Conservation (phyloP, 2,329 filamentous ascomycete species). For the Colletotrichum sidae region DNA sequence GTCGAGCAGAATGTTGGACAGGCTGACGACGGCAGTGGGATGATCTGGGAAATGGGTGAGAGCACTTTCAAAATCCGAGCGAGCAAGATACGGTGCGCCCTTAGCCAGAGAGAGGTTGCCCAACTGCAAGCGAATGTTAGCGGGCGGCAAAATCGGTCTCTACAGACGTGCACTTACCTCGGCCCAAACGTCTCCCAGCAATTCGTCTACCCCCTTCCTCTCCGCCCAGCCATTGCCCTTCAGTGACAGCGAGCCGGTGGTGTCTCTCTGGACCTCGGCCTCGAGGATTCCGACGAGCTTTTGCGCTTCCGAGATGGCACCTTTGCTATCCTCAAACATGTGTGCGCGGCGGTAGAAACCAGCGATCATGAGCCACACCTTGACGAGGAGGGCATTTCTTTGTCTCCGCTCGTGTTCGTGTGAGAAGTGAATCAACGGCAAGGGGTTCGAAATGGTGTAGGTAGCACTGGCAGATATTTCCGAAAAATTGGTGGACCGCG, state of each 20-base stretch:
- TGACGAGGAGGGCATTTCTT: conserved; percentile 70
- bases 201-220: conserved; percentile 82
- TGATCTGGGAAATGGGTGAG: conserved; percentile 85
- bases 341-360: conserved; percentile 87
- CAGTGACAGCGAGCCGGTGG: conserved; percentile 71
- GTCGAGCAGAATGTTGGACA: conserved; percentile 88
- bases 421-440: conserved; percentile 66
- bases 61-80: conserved; percentile 84
- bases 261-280: conserved; percentile 70
- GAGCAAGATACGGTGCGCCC: conserved; percentile 74
- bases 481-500: conserved; percentile 53
- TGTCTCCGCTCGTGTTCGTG: conserved; percentile 64
- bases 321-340: conserved; percentile 82
- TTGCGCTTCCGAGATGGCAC: conserved; percentile 83
- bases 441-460: conserved; percentile 57
- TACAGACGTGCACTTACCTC: conserved; percentile 69
- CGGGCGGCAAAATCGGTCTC: neutral
- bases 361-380: conserved; percentile 91
- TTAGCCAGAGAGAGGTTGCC: conserved; percentile 75
- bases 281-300: conserved; percentile 81
- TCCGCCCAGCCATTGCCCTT: conserved; percentile 80
- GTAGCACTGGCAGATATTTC: conserved; percentile 54
- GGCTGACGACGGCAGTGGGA: conserved; percentile 79
- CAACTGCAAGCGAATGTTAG: conserved; percentile 61
- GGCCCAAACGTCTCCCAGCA: conserved; percentile 85